These are phyloP conservation scores for Aspergillus sp. DNA, from an alignment of 2,329 filamentous ascomycete genomes.

Conservation along the genomic window DNA sequence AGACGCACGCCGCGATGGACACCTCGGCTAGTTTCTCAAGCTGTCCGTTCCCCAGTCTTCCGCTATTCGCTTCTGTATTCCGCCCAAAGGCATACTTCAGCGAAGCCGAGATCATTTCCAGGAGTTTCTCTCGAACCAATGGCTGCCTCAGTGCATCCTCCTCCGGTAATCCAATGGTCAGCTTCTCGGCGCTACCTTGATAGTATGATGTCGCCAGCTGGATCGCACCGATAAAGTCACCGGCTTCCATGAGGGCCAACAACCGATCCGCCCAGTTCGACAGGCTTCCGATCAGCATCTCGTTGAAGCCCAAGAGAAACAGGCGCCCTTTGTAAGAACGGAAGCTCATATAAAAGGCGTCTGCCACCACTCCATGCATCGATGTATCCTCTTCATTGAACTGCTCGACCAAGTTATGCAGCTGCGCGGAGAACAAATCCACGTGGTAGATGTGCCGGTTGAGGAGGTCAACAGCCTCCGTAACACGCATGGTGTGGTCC, in stretches of 20 bases:
- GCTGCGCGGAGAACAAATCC: conserved; percentile 85
- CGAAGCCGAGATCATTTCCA: conserved; percentile 92
- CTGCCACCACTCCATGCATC: conserved; percentile 93
- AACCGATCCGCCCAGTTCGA: conserved; percentile 97
- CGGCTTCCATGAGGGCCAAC: conserved; percentile 90
- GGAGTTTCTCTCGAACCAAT: conserved; percentile 82
- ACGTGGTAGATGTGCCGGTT: conserved; percentile 90
- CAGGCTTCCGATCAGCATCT: conserved; percentile 83
- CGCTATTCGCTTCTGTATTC: conserved; percentile 50
- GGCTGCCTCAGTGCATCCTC: conserved; percentile 73
- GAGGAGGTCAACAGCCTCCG: conserved; percentile 89
- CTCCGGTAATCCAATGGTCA: conserved; percentile 91
- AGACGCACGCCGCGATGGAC: conserved; percentile 80
- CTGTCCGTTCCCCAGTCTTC: conserved; percentile 60
- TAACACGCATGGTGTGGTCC: conserved; percentile 84
- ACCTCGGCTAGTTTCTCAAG: conserved; percentile 77
- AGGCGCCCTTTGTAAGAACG: conserved; percentile 90
- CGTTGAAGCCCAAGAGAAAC: conserved; percentile 91
- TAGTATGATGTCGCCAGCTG: conserved; percentile 90
- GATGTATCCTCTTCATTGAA: conserved; percentile 82
- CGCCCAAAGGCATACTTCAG: conserved; percentile 83
- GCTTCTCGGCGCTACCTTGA: conserved; percentile 83
- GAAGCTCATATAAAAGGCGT: conserved; percentile 98
- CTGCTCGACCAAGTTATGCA: conserved; percentile 82
- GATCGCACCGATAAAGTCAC: conserved; percentile 93